Conservation (phyloP, 129 eudicot species). For the Lactuca sativa region DNA sequence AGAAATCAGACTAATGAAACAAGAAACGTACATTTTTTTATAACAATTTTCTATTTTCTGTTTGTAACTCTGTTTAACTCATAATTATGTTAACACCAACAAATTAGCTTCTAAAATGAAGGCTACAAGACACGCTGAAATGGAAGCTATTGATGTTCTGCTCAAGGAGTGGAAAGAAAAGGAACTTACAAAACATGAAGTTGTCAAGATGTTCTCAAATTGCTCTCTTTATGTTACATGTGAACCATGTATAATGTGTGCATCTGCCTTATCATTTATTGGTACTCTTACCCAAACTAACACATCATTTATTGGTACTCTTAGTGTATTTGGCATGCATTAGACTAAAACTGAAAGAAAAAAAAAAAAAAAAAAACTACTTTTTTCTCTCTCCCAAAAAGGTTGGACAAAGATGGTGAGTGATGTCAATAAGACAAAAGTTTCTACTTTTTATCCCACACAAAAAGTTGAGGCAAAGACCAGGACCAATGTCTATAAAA, state of each 20-base stretch:
- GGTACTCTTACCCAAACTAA: constrained; percentile 37
- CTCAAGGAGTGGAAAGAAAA: constrained; percentile 58
- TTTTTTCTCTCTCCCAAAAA: too few species aligned
- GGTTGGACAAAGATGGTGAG: too few species aligned
- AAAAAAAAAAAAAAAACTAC: too few species aligned
- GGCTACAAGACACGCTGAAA: constrained; percentile 93
- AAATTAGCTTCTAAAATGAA: constrained; percentile 39
- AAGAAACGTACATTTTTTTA: constrained; percentile 55
- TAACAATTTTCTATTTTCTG: background rate
- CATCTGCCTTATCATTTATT: constrained; percentile 74
- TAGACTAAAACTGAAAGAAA: too few species aligned
- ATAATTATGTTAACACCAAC: constrained; percentile 12
- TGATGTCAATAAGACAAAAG: background rate
- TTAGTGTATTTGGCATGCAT: background rate
- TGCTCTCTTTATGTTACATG: constrained; percentile 89
- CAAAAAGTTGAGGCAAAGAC: too few species aligned
- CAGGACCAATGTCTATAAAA: too few species aligned
- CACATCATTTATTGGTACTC: background rate
- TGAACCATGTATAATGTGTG: constrained; percentile 99
- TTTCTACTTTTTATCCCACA: too few species aligned
- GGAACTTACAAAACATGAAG: constrained; percentile 41
- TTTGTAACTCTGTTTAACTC: background rate
- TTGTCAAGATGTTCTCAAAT: constrained; percentile 54
- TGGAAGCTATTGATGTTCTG: constrained; percentile 72
- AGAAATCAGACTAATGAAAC: constrained; percentile 82